These are phyloP conservation scores for Rhynchosporium graminicola DNA, from an alignment of 2,329 filamentous ascomycete species.

Conservation along the genomic window DNA sequence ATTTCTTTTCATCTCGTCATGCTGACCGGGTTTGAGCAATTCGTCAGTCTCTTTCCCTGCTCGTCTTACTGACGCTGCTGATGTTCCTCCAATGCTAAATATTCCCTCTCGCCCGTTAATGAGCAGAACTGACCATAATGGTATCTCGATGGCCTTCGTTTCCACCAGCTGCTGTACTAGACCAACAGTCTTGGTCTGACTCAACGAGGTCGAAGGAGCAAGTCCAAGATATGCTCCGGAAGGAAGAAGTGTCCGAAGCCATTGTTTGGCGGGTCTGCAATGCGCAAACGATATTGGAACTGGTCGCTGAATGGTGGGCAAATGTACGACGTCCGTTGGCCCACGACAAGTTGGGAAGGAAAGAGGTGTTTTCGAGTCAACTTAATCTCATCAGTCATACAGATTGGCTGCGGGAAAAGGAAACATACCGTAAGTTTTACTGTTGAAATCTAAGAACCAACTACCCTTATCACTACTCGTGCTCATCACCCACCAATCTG, in stretches of 20 bases:
- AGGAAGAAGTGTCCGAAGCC: slow-evolving; percentile 25
- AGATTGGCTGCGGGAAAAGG: neutral
- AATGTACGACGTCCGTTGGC: slow-evolving; percentile 26
- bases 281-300: slow-evolving; percentile 28
- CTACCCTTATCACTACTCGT: slow-evolving; percentile 27
- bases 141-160: slow-evolving; percentile 24
- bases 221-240: slow-evolving; percentile 31
- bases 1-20: slow-evolving; percentile 23
- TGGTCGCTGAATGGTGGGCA: slow-evolving; percentile 19
- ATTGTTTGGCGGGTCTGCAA: slow-evolving; percentile 32
- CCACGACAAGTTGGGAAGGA: slow-evolving; percentile 27
- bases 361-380: slow-evolving; percentile 24
- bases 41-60: slow-evolving; percentile 22
- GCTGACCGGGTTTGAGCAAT: slow-evolving; percentile 4
- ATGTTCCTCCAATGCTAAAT: slow-evolving; percentile 31
- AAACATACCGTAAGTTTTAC: slow-evolving; percentile 28
- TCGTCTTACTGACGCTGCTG: slow-evolving; percentile 15
- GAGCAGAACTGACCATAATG: slow-evolving; percentile 31
- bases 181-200: slow-evolving; percentile 23
- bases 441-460: slow-evolving; percentile 25
- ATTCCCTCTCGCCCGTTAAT: slow-evolving; percentile 31
- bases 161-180: slow-evolving; percentile 27
- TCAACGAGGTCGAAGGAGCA: slow-evolving; percentile 26
- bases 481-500: slow-evolving; percentile 28
- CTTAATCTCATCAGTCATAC: slow-evolving; percentile 8